phyloP scores from a whole-genome alignment of 2,329 filamentous ascomycete genomes.

The Thelonectria blattea region DNA sequence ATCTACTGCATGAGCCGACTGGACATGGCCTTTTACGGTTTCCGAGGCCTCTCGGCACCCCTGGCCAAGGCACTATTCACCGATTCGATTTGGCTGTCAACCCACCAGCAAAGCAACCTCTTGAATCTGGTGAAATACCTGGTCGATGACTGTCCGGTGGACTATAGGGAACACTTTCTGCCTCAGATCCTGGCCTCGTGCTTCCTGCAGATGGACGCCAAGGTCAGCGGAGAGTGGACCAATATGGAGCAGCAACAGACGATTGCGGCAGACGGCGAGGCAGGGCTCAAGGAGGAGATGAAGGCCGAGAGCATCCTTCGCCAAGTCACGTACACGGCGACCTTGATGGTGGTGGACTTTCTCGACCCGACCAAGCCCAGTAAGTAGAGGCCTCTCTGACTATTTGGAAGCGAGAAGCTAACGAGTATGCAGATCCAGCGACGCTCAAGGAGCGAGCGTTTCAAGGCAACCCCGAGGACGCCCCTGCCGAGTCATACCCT shows the following conservation, averaged over 20 bases:
- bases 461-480: conserved; percentile 32
- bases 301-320: conserved; percentile 94
- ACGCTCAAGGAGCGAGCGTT: conserved; percentile 38
- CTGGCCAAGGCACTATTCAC: conserved; percentile 84
- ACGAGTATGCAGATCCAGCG: conserved; percentile 40
- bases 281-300: conserved; percentile 91
- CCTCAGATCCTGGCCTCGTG: conserved; percentile 82
- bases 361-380: conserved; percentile 76
- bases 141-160: conserved; percentile 88
- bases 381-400: conserved; percentile 46
- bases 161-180: conserved; percentile 78
- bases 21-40: conserved; percentile 89
- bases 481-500: conserved; percentile 51
- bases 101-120: conserved; percentile 93
- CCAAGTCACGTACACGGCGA: conserved; percentile 89
- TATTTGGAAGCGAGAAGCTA: conserved; percentile 17
- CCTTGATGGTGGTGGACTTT: conserved; percentile 89
- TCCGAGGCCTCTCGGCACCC: conserved; percentile 80
- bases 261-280: conserved; percentile 72
- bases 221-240: conserved; percentile 88
- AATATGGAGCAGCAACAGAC: conserved; percentile 70
- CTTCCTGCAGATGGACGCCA: conserved; percentile 85
- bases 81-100: conserved; percentile 81
- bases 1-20: conserved; percentile 92
- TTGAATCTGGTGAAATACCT: conserved; percentile 87